Base-by-base conservation (phyloP, 345 rosid genomes). In the Sonneratia caseolaris region DNA sequence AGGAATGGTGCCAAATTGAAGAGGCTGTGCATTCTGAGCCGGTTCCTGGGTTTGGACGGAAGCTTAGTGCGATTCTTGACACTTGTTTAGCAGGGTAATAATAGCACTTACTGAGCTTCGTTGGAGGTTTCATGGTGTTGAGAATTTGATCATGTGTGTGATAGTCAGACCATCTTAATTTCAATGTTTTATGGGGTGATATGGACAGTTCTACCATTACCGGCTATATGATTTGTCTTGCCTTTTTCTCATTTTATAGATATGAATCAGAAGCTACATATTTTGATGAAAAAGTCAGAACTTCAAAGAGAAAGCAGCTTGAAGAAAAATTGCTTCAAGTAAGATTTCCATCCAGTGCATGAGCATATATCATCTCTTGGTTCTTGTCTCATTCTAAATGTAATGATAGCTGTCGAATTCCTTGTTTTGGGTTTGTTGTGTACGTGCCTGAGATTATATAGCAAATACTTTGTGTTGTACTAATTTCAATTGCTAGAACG, bases 321-420 rank as follows among this genome's bases (percentile, higher is more conserved):
- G 88, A 87, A 84, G 98, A 90, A 73, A 92, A 95, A 77, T 77
- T 89, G 75, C 87, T 95, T 43, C 98, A 88, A 74, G 99, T 96
- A 88, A 86, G 83, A 72, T 71, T 62, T 72, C 43, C 74, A 2
- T n/a, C 3, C 37, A 12, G 22, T 53, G 59, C 59, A 53, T 53
- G 22, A 16, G 59, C 22, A 53, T 3, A 53, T 53, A 53, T 18
- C 18, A 19, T 53, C 59, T 16, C n/a, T 53, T 53, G 59, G 59
- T 53, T 53, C 24, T 21, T 53, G 16, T 53, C 16, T 18, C 59
- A 53, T 53, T 47, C 51, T 4, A 47, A 53, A 53, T 53, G 59
- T 21, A 53, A 53, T 21, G n/a, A 18, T 0, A 53, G 59, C 59
- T 53, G 59, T 53, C 15, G 24, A 53, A 53, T 16, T 53, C 59